These are phyloP conservation scores for Neckera pumila DNA, from an alignment of 225 moss, liverwort and hornwort genomes.

Conservation along the genomic window DNA sequence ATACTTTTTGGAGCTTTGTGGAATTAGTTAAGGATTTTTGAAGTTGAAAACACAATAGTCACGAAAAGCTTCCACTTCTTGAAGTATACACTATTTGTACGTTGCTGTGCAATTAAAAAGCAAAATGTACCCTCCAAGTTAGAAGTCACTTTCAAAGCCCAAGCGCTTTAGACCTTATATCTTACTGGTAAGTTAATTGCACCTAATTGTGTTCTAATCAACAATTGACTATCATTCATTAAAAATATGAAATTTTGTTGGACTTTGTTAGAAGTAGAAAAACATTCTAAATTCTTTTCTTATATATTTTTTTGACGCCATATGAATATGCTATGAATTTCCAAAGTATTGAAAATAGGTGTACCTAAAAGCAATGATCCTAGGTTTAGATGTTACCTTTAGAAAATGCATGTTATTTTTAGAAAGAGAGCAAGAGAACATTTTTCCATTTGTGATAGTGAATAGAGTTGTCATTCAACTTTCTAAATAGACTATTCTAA, in stretches of 20 bases:
- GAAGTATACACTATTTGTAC: not conserved
- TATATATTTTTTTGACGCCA: not conserved
- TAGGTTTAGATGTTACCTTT: not conserved
- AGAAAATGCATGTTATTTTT: no score
- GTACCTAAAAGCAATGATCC: accelerated
- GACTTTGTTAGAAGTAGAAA: not conserved
- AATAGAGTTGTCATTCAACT: not conserved
- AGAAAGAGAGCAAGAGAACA: no score
- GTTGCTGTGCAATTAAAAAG: not conserved
- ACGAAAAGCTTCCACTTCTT: accelerated
- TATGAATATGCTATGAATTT: no score
- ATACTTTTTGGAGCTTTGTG: not conserved
- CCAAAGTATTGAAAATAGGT: not conserved
- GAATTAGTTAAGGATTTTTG: not conserved
- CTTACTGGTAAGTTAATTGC: accelerated
- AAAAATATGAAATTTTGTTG: not conserved
- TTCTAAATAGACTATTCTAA: no score
- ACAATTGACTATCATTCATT: not conserved
- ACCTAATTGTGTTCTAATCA: not conserved
- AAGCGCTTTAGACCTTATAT: accelerated
- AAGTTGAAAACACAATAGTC: accelerated
- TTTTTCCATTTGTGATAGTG: no score
- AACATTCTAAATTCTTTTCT: not conserved
- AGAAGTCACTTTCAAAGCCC: not conserved
- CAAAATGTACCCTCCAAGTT: not conserved